Base-by-base conservation (phyloP, 83 land plant species). In the Thuja plicata region DNA sequence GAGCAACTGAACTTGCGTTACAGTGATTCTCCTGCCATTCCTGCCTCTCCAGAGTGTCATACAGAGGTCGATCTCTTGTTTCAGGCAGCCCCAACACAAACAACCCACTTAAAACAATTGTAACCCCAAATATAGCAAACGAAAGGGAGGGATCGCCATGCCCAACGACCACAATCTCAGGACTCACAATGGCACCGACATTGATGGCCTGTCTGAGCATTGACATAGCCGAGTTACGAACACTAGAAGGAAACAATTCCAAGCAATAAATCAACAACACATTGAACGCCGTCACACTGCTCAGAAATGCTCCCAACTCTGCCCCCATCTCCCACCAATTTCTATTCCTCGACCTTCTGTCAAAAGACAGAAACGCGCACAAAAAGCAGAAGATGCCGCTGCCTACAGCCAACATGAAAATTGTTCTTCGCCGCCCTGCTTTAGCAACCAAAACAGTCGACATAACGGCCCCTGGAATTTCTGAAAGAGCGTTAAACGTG, bases 221-320 rank as follows among this genome's bases (percentile, higher is more conserved):
- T 5, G 91, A 35, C 87, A 90, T 19, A 57, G 95, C 94, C 41
- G 94, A 92, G 92, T 92, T 92, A 76, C 95, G 76, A 60, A 94
- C 92, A 62, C 91, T 89, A 35, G 95, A 92, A 16, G 95, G 95
- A 45, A 94, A 94, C 85, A 94, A 71, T 88, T 94, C 95, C 9
- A 89, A 21, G 38, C 70, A 66, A 83, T 90, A 94, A 17, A 94
- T 90, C 27, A 92, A 46, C 17, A 90, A 15, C 8, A 94, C 78
- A 46, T 89, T 86, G 87, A 90, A 90, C n/a, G 91, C 89, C 5
- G 87, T 90, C 87, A 90, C 89, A 0, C 88, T 86, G 50, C 92
- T 52, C 88, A 94, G 90, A 79, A 92, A 92, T 2, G 94, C 77
- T 12, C 85, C 88, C 52, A 91, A 43, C 81, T 92, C 92, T 38